These are phyloP conservation scores for Cladochytrium tenue DNA, from an alignment of 371 early-diverging fungal genomes.

Conservation along the genomic window DNA sequence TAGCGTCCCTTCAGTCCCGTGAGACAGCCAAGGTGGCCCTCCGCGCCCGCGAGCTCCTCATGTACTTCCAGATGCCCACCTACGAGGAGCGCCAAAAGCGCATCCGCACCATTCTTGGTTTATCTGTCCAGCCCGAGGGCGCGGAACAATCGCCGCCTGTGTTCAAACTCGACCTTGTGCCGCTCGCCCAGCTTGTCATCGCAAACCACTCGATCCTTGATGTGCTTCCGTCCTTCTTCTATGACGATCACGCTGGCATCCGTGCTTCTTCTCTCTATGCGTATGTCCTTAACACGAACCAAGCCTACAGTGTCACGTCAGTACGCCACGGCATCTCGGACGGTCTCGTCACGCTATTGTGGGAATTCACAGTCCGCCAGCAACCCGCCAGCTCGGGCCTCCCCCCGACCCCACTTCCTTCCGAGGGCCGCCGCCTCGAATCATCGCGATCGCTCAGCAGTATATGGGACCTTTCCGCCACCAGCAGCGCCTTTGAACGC, in stretches of 20 bases:
- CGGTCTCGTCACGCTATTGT: conserved; percentile 37
- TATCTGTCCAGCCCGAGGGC: conserved; percentile 69
- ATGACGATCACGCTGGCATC: conserved; percentile 75
- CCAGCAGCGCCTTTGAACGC: conserved; percentile 7
- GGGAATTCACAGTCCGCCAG: conserved; percentile 50
- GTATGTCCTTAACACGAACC: conserved; percentile 91
- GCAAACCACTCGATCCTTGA: conserved; percentile 95
- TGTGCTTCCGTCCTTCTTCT: conserved; percentile 92
- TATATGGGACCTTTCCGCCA: conserved; percentile 28
- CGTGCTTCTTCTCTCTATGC: conserved; percentile 90
- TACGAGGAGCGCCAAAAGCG: conserved; percentile 84
- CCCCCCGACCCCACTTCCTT: neutral
- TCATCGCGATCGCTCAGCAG: conserved; percentile 7
- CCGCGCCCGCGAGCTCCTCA: conserved; percentile 89
- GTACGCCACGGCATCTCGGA: conserved; percentile 38
- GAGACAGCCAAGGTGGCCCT: conserved; percentile 85
- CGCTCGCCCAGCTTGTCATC: conserved; percentile 85
- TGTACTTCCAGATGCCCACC: conserved; percentile 90
- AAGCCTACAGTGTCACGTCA: conserved; percentile 78
- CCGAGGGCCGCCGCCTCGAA: neutral
- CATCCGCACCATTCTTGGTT: conserved; percentile 80
- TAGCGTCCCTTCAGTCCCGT: conserved; percentile 79
- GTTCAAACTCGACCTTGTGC: conserved; percentile 59
- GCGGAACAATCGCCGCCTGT: conserved; percentile 46
- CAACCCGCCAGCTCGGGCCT: neutral